These are phyloP conservation scores for Hypoxylon fuscum DNA, from an alignment of 495 filamentous ascomycete genomes.

Conservation along the genomic window DNA sequence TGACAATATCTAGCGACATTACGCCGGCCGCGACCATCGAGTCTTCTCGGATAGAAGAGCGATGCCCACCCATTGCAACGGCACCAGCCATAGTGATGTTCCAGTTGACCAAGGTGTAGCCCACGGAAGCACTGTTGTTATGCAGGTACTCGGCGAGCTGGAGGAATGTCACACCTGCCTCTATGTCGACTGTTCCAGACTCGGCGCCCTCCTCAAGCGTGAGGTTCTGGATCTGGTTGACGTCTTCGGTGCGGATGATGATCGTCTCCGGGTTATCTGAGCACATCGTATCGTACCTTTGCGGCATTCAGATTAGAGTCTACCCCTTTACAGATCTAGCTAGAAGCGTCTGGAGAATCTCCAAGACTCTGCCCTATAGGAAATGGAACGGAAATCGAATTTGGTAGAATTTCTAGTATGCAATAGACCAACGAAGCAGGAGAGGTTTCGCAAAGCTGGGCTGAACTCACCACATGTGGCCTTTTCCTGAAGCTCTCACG, in stretches of 20 bases:
- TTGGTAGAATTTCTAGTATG: neutral
- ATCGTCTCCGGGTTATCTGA: conserved; percentile 51
- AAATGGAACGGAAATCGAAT: neutral
- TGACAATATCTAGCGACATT: conserved; percentile 58
- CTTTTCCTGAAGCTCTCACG: conserved; percentile 57
- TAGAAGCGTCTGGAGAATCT: neutral
- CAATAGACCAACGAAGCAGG: conserved; percentile 2
- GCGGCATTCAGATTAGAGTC: conserved; percentile 4
- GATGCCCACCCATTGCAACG: conserved; percentile 61
- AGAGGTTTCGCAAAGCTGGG: neutral
- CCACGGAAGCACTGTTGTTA: conserved; percentile 52
- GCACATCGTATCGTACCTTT: conserved; percentile 60
- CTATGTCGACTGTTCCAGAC: conserved; percentile 54
- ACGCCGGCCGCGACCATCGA: conserved; percentile 62
- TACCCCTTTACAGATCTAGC: neutral
- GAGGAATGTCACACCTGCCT: conserved; percentile 60
- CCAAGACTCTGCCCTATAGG: neutral
- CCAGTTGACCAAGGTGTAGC: conserved; percentile 61
- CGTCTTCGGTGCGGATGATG: conserved; percentile 56
- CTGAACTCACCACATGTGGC: conserved; percentile 55
- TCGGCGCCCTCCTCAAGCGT: conserved; percentile 45
- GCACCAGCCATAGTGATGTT: conserved; percentile 61
- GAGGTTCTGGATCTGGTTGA: conserved; percentile 53
- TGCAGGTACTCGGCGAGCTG: conserved; percentile 61
- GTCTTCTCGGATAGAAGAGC: conserved; percentile 55